phyloP scores from a whole-genome alignment of 148 eudicot species.

The Rhododendron molle region DNA sequence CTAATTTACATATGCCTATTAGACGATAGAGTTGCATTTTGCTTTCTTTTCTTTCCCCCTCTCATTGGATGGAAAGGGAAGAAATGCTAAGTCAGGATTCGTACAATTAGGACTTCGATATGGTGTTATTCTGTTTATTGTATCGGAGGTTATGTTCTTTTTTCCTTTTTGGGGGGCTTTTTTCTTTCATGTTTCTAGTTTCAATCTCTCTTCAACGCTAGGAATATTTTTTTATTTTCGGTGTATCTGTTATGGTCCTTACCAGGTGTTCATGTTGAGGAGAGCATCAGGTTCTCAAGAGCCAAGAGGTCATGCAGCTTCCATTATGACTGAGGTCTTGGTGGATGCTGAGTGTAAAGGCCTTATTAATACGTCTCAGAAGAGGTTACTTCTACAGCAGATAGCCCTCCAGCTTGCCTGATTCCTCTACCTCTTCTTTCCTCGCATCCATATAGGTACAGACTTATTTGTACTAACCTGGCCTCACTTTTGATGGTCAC shows the following conservation, averaged over 20 bases:
- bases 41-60: not conserved
- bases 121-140: too few species aligned
- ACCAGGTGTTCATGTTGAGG: constrained; percentile 73
- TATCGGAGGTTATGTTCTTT: too few species aligned
- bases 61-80: not conserved
- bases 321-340: constrained; percentile 78
- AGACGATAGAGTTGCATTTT: not conserved
- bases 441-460: not conserved
- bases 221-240: not conserved
- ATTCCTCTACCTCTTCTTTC: not conserved
- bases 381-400: constrained; percentile 60
- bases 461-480: not conserved
- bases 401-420: constrained; percentile 80
- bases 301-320: constrained; percentile 71
- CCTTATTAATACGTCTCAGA: constrained; percentile 63
- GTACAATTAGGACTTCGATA: too few species aligned
- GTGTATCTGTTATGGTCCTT: not conserved
- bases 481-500: not conserved
- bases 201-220: not conserved
- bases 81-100: not conserved
- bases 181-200: not conserved
- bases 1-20: not conserved
- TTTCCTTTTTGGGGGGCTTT: too few species aligned
- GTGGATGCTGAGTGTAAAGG: constrained; percentile 81
- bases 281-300: constrained; percentile 58